Base-by-base conservation (phyloP, 495 filamentous ascomycete species). In the Penicillium flavigenum region DNA sequence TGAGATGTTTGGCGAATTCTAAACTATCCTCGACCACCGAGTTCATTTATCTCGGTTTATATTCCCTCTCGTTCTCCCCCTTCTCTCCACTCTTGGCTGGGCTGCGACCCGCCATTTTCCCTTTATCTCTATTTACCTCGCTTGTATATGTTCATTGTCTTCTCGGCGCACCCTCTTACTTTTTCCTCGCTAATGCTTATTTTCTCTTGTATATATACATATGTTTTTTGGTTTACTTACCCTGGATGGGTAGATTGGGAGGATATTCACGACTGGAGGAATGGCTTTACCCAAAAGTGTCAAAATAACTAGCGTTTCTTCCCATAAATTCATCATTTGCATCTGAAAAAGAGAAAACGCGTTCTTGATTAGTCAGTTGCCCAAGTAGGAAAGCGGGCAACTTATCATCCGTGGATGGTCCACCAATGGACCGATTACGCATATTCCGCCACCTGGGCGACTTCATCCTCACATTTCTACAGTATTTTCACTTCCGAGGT, bases 1-100 rank as follows among this genome's bases (percentile, higher is more conserved):
- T 67, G 86, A 91, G 56, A 81, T 97, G 76, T 83, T 98, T 69
- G 76, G 70, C 50, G 76, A 78, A 61, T 73, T 79, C 63, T 79
- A 66, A 73, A 60, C 54, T 26, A 43, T 52, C 42, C 38, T 54
- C 34, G 17, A 27, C 47, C 26, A 47, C 29, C 8, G 24, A 27
- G 8, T 19, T 5, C 24, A 26, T 2, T 19, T 31, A 19, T 48
- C 27, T 17, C 45, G 20, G 11, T 31, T 32, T 12, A 48, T 29
- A 17, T 10, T 48, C 4, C 12, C 16, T 50, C 48, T 56, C 45
- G 44, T 26, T 51, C 50, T 34, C 4, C 20, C 42, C 53, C 57
- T 38, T 27, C 53, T 46, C 63, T 63, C 61, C 58, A 55, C 62
- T 60, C 51, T 47, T 56, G 41, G 57, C 52, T 47, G 41, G 54